A percentile compares a stretch with the other conserved stretches of the same genome.
These are phyloP conservation scores for Lotus japonicus DNA, from an alignment of 306 rosid genomes.

Conservation along the genomic window DNA sequence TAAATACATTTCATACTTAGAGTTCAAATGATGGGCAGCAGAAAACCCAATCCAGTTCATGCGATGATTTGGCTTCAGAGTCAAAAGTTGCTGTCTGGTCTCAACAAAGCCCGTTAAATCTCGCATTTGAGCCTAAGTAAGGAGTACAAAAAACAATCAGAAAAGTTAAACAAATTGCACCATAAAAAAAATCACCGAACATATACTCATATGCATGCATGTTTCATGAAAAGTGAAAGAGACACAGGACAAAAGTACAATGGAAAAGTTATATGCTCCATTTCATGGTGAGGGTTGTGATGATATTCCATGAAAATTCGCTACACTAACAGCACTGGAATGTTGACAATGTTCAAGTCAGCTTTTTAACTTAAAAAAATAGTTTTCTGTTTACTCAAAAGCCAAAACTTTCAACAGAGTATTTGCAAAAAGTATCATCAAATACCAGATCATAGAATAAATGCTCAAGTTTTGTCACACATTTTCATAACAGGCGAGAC, in stretches of 20 bases:
- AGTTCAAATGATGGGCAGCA: slow-evolving; percentile 88
- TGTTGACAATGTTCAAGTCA: neutral
- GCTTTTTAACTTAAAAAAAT: neutral
- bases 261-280: neutral
- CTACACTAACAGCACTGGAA: neutral
- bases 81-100: slow-evolving; percentile 88
- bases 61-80: slow-evolving; percentile 95
- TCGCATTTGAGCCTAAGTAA: slow-evolving; percentile 89
- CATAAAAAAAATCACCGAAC: neutral
- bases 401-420: neutral
- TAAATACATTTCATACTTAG: slow-evolving; percentile 49
- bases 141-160: slow-evolving; percentile 15
- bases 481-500: neutral
- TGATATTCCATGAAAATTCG: neutral
- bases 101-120: slow-evolving; percentile 96
- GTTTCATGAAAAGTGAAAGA: neutral
- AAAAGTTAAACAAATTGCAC: slow-evolving; percentile 5
- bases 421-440: neutral
- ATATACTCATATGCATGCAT: neutral
- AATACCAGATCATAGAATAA: neutral
- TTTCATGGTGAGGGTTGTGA: neutral
- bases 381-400: neutral
- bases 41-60: slow-evolving; percentile 99
- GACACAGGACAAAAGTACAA: neutral
- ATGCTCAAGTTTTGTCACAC: neutral